Conservation (phyloP, 345 rosid species). For the Erucastrum elatum region DNA sequence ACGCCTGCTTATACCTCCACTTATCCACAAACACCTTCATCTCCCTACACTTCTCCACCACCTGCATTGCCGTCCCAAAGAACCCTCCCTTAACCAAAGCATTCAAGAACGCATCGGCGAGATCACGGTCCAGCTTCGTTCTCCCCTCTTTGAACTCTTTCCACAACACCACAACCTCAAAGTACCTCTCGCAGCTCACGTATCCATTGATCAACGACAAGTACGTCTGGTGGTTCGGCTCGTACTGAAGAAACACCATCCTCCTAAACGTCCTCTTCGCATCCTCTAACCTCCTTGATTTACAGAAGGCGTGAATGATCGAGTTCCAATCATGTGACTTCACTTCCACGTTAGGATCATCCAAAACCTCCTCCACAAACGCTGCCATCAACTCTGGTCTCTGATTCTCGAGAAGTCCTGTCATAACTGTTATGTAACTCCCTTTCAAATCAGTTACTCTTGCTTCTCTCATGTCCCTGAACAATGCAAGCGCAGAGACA, state of each 20-base stretch:
- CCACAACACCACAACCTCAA: slow-evolving; percentile 74
- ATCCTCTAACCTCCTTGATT: slow-evolving; percentile 75
- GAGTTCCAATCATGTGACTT: slow-evolving; percentile 97
- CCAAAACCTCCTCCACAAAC: slow-evolving; percentile 81
- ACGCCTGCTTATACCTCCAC: slow-evolving; percentile 86
- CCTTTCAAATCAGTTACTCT: slow-evolving; percentile 59
- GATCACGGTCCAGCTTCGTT: slow-evolving; percentile 55
- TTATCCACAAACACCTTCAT: slow-evolving; percentile 82
- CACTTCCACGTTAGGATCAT: slow-evolving; percentile 79
- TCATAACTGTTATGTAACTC: slow-evolving; percentile 79
- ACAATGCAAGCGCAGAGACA: slow-evolving; percentile 75
- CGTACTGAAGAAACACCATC: slow-evolving; percentile 74
- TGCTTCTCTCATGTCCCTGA: slow-evolving; percentile 78
- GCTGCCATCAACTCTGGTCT: slow-evolving; percentile 84
- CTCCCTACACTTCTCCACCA: slow-evolving; percentile 79
- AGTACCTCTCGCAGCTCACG: slow-evolving; percentile 71
- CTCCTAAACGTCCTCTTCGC: slow-evolving; percentile 83
- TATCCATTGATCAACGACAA: slow-evolving; percentile 79
- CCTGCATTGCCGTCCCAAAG: slow-evolving; percentile 95
- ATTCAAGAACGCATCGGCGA: slow-evolving; percentile 83
- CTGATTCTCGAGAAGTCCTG: slow-evolving; percentile 73
- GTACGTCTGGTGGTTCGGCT: slow-evolving; percentile 82
- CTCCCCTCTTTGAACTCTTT: slow-evolving; percentile 65
- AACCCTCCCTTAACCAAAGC: slow-evolving; percentile 87
- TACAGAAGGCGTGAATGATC: slow-evolving; percentile 86